Evolutionary conservation across 2,329 filamentous ascomycete genomes (phyloP).

Genomic region (Aureobasidium melanogenum): DNA sequence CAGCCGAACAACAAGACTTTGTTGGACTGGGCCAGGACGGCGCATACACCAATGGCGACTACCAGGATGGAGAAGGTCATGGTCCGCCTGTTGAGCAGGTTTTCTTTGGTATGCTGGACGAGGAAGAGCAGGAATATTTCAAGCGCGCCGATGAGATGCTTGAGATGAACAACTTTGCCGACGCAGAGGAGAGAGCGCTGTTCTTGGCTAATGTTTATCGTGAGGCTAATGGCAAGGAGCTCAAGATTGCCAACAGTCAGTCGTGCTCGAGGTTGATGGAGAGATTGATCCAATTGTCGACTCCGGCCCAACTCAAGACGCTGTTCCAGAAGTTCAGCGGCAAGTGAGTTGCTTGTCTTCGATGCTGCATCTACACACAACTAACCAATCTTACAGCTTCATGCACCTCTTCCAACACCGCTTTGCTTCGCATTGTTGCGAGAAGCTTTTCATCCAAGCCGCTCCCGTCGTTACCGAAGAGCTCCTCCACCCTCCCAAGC

Average conservation of each 20-base stretch:
- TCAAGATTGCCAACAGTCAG: slow-evolving; percentile 93
- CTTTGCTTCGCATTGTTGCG: slow-evolving; percentile 95
- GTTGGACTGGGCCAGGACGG: slow-evolving; percentile 19
- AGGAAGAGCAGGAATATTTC: slow-evolving; percentile 94
- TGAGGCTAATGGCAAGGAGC: slow-evolving; percentile 83
- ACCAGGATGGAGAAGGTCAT: slow-evolving; percentile 23
- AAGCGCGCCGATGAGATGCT: slow-evolving; percentile 81
- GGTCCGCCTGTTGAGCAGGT: slow-evolving; percentile 48
- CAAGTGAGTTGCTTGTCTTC: slow-evolving; percentile 45
- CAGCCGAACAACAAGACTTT: slow-evolving; percentile 26
- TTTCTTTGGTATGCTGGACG: slow-evolving; percentile 88
- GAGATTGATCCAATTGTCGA: slow-evolving; percentile 74
- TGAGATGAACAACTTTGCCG: slow-evolving; percentile 78
- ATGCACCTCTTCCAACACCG: slow-evolving; percentile 85
- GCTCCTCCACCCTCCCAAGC: slow-evolving; percentile 42
- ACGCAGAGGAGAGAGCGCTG: slow-evolving; percentile 49
- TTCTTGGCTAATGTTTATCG: slow-evolving; percentile 71
- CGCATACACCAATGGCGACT: slow-evolving; percentile 24
- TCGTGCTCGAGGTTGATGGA: slow-evolving; percentile 92
- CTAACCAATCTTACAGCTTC: slow-evolving; percentile 44
- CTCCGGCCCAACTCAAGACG: slow-evolving; percentile 69
- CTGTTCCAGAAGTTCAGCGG: slow-evolving; percentile 78
- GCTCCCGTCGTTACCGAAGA: slow-evolving; percentile 73
- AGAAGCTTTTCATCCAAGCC: slow-evolving; percentile 78
- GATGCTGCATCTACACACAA: not conserved